phyloP scores from a whole-genome alignment of 768 basidiomycete genomes.

The Mycena venus region DNA sequence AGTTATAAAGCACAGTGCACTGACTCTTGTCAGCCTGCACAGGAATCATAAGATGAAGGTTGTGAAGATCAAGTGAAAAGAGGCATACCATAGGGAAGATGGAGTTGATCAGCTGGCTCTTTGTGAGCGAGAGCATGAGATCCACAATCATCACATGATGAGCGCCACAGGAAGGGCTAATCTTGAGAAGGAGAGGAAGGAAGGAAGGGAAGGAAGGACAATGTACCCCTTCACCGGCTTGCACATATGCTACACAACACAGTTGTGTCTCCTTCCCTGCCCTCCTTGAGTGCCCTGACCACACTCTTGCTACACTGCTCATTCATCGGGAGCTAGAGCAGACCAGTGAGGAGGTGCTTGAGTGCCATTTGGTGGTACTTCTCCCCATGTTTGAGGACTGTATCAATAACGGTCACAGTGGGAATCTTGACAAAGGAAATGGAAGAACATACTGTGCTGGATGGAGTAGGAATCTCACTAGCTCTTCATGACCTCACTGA shows the following conservation, averaged over 20 bases:
- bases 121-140: conserved; percentile 84
- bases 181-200: not conserved
- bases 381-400: conserved; percentile 87
- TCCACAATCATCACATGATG: conserved; percentile 91
- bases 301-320: conserved; percentile 90
- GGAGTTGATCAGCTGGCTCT: conserved; percentile 87
- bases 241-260: conserved; percentile 84
- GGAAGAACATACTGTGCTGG: conserved; percentile 77
- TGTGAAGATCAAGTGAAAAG: not conserved
- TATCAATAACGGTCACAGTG: conserved; percentile 2
- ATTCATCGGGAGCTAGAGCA: conserved; percentile 83
- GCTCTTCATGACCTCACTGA: no score
- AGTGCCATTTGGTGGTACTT: conserved; percentile 81
- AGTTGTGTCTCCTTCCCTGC: conserved; percentile 80
- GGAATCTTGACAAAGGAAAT: not conserved
- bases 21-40: conserved; percentile 88
- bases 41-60: conserved; percentile 24
- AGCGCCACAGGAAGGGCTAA: conserved; percentile 42
- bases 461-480: conserved; percentile 93
- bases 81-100: conserved; percentile 79
- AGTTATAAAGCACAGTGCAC: conserved; percentile 85
- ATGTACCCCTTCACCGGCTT: conserved; percentile 85
- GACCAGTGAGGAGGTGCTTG: conserved; percentile 78
- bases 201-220: not conserved
- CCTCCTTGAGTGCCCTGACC: conserved; percentile 89